Percentiles rank a stretch among this genome's conserved stretches.
Evolutionary conservation across 345 rosid genomes (phyloP).

Genomic region (Draba incana): DNA sequence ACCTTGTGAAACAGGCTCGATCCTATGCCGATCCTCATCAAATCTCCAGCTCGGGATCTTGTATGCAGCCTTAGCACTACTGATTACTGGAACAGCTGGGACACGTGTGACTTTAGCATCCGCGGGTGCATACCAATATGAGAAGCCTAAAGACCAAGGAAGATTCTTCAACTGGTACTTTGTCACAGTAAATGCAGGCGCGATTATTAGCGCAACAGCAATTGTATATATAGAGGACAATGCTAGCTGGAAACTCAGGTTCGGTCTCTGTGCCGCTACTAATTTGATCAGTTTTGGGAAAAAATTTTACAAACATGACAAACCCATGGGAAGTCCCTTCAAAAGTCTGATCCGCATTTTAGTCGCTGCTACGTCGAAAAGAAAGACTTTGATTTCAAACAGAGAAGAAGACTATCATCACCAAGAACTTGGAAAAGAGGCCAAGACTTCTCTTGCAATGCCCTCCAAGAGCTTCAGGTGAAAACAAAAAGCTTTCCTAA

Average conservation of each 20-base stretch:
- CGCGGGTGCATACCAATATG: conserved; percentile 53
- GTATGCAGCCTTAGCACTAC: conserved; percentile 34
- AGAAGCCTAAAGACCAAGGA: conserved; percentile 40
- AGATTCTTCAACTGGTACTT: conserved; percentile 62
- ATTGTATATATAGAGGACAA: conserved; percentile 51
- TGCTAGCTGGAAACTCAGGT: conserved; percentile 56
- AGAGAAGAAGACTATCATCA: conserved; percentile 43
- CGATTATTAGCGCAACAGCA: conserved; percentile 35
- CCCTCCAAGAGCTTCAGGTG: conserved; percentile 48
- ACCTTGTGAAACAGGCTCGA: conserved; percentile 39
- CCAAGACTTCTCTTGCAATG: conserved; percentile 19
- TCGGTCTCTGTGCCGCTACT: conserved; percentile 43
- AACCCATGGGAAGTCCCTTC: conserved; percentile 56
- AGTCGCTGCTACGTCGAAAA: conserved; percentile 42
- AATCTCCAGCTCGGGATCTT: conserved; percentile 39
- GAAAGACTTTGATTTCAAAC: conserved; percentile 37
- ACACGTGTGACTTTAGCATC: conserved; percentile 45
- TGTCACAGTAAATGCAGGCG: conserved; percentile 34
- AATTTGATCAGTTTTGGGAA: conserved; percentile 47
- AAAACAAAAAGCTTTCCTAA: not conserved
- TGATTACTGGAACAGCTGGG: conserved; percentile 47
- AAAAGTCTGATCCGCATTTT: conserved; percentile 48
- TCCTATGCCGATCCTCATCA: conserved; percentile 44
- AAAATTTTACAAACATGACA: conserved; percentile 42
- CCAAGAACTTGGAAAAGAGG: not conserved